Evolutionary conservation across 352 stramenopile species (phyloP).

Genomic region (Globisporangium echinulatum): DNA sequence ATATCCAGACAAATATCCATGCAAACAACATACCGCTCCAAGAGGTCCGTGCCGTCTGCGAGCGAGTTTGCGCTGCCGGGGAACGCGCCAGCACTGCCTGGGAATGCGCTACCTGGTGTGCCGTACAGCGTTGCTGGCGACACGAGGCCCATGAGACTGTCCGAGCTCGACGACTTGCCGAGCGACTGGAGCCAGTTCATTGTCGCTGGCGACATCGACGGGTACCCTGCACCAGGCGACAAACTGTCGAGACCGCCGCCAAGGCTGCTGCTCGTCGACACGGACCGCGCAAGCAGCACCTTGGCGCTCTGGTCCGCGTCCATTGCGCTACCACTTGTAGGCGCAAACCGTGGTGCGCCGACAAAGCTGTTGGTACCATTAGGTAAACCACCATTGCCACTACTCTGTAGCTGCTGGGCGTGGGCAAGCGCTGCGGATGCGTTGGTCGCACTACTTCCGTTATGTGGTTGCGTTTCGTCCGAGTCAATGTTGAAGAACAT

Average conservation of each 20-base stretch:
- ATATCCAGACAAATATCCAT: not conserved
- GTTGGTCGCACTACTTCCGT: constrained; percentile 2
- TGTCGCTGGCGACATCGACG: constrained; percentile 70
- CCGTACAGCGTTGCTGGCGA: constrained; percentile 45
- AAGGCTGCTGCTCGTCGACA: constrained; percentile 27
- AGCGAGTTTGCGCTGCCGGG: constrained; percentile 4
- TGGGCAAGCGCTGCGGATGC: constrained; percentile 2
- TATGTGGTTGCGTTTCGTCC: constrained; percentile 14
- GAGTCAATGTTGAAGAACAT: constrained; percentile 69
- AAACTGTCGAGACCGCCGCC: constrained; percentile 25
- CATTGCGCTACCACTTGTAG: not conserved
- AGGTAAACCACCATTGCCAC: not conserved
- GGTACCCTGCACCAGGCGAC: constrained; percentile 46
- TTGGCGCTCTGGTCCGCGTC: constrained; percentile 14
- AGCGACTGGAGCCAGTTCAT: constrained; percentile 77
- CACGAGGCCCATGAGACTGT: constrained; percentile 53
- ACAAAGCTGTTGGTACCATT: constrained; percentile 1
- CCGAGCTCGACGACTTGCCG: constrained; percentile 51
- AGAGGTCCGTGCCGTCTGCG: constrained; percentile 9
- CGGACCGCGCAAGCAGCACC: constrained; percentile 46
- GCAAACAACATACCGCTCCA: constrained; percentile 23
- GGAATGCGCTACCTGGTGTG: constrained; percentile 6
- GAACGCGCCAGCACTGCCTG: constrained; percentile 7
- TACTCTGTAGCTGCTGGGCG: constrained; percentile 7
- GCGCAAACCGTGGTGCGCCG: constrained; percentile 6